Evolutionary conservation across 1,139 yeast genomes (phyloP), one percentile per base, ranked within the genome.

Genomic region (Suhomyces yuchorum): DNA sequence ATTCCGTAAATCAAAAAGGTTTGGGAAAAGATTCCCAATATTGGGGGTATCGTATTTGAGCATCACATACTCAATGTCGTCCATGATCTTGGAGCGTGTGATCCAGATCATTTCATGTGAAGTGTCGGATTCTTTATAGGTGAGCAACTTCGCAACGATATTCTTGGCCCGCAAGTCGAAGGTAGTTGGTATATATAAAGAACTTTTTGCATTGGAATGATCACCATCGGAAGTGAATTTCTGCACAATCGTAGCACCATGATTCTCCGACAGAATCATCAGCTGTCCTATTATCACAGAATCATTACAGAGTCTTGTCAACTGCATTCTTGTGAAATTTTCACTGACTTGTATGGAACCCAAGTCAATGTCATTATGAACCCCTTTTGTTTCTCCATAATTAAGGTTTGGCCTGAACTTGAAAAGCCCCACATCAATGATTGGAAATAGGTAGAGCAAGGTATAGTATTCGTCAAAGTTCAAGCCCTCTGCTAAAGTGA

Each of bases 381-480:
- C 22, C 3, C 35, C 37, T 8, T 15, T 18, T 8, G 42, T 36
- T 44, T 62, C 66, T 8, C 69, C 69, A 42, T 44, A 64, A 44
- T 66, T 65, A 33, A 66, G 50, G 3, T 52, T 44, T 0, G 62
- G 62, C 14, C 56, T 35, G 40, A 68, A 66, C 38, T 58, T 57
- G 44, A 55, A 62, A 6, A 56, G 17, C 11, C 37, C 37, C 3
- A 49, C 50, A 37, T 58, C 57, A 0, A 67, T 64, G 8, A 62
- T 47, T 1, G 73, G 73, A 41, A 58, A 65, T 14, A 66, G 46
- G 51, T 68, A 68, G 14, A 65, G 49, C 49, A 67, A 46, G 4
- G 65, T 54, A 33, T 45, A 56, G 42, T 60, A 54, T 40, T 62
- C 68, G 35, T 65, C 63, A 20, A 67, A 53, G 22, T 17, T 33